Conservation (phyloP, 331 rosid species). For the Malus hybrid region DNA sequence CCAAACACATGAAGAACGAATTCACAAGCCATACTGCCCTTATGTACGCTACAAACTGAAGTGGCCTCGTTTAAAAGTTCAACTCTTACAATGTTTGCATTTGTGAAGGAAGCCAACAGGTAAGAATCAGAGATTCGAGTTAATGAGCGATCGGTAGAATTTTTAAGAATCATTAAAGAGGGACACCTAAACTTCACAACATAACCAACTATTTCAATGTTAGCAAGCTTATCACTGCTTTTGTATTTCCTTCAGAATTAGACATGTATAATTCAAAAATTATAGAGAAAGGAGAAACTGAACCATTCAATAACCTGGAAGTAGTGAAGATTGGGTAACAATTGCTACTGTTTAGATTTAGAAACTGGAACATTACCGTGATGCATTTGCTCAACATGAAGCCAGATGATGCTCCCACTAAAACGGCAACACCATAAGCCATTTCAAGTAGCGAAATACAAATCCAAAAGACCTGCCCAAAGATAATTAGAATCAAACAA, state of each 20-base stretch:
- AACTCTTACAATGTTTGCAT: neutral
- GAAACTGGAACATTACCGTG: conserved; percentile 48
- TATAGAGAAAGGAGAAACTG: neutral
- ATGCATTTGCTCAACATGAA: conserved; percentile 64
- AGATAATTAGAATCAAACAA: conserved; percentile 12
- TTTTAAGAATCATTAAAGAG: neutral
- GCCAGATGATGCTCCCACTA: conserved; percentile 70
- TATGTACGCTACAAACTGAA: neutral
- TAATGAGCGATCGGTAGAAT: neutral
- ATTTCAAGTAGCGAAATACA: conserved; percentile 82
- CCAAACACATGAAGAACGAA: neutral
- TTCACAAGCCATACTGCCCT: neutral
- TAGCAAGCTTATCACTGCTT: neutral
- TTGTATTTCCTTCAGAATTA: neutral
- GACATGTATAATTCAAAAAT: neutral
- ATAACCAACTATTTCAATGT: neutral
- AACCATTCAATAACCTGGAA: neutral
- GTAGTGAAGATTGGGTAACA: neutral
- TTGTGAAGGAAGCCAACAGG: neutral
- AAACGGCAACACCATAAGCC: conserved; percentile 70
- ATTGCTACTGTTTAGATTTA: neutral
- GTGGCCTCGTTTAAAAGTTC: neutral
- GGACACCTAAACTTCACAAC: neutral
- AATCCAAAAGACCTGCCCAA: conserved; percentile 82
- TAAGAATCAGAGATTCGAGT: neutral